Percentiles rank a stretch among this genome's conserved stretches.
These are phyloP conservation scores for Periconia sp. DNA, from an alignment of 2,329 filamentous ascomycete species.

Conservation along the genomic window DNA sequence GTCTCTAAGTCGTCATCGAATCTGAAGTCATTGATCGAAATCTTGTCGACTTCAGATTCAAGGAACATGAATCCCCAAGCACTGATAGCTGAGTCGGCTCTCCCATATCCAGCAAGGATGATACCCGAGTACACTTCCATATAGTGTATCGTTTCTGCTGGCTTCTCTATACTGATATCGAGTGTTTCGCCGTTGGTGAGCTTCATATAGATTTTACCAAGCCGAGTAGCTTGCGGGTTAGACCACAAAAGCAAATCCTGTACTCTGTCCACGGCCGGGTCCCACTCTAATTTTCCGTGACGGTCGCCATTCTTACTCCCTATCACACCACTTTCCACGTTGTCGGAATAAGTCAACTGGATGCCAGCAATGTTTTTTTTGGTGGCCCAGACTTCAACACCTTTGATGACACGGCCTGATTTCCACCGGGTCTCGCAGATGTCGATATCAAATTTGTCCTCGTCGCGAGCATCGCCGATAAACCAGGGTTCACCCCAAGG, in stretches of 20 bases:
- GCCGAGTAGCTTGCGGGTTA: constrained; percentile 4
- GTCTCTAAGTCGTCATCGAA: constrained; percentile 5
- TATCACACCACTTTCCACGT: constrained; percentile 3
- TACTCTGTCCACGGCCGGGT: constrained; percentile 1
- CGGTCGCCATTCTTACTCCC: constrained; percentile 1
- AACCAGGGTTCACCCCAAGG: constrained; percentile 2
- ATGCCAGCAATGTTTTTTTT: constrained; percentile 5
- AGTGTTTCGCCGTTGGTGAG: constrained; percentile 5
- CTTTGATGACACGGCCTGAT: neutral
- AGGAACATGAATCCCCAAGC: constrained; percentile 13
- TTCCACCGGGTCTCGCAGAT: constrained; percentile 10
- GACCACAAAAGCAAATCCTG: constrained; percentile 2
- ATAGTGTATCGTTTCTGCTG: neutral
- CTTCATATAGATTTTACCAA: constrained; percentile 3
- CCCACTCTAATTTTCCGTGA: constrained; percentile 7
- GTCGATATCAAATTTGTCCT: constrained; percentile 2
- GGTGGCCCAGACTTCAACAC: constrained; percentile 10
- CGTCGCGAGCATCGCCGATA: constrained; percentile 9
- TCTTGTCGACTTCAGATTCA: constrained; percentile 7
- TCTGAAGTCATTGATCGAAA: constrained; percentile 6
- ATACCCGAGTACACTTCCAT: constrained; percentile 4
- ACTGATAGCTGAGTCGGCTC: constrained; percentile 7
- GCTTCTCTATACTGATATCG: constrained; percentile 5
- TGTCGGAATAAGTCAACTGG: constrained; percentile 4
- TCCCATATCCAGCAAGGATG: constrained; percentile 6